Conservation (phyloP, 108 stramenopile species). For the Cyclotella kingstonii region DNA sequence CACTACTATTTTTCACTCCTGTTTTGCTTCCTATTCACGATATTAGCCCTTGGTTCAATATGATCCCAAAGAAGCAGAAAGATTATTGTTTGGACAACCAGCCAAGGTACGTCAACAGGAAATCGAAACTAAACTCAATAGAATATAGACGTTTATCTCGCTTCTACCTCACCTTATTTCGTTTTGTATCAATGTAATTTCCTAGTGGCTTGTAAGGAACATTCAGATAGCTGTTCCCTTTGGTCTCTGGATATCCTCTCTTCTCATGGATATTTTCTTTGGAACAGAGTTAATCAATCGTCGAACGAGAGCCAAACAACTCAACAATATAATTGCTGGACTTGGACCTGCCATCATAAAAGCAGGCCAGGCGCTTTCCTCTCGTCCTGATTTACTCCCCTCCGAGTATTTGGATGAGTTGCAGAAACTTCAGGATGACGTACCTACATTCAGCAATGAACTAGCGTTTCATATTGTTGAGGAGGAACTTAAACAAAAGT, state of each 20-base stretch:
- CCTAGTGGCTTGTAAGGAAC: constrained; percentile 92
- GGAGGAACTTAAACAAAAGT: constrained; percentile 75
- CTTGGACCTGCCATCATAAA: constrained; percentile 96
- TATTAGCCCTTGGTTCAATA: constrained; percentile 90
- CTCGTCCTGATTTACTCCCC: constrained; percentile 91
- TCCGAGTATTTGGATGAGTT: constrained; percentile 92
- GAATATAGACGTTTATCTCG: background rate
- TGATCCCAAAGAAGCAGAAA: constrained; percentile 81
- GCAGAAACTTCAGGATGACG: constrained; percentile 95
- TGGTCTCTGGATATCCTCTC: constrained; percentile 74
- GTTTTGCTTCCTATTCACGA: constrained; percentile 38
- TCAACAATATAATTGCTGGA: constrained; percentile 72
- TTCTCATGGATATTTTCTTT: constrained; percentile 70
- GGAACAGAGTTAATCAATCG: constrained; percentile 50
- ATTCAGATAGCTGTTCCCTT: constrained; percentile 90
- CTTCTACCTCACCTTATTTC: background rate
- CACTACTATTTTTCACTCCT: background rate
- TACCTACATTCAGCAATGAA: constrained; percentile 84
- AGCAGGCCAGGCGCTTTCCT: constrained; percentile 90
- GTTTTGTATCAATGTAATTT: too few relatives aligned
- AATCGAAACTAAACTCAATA: background rate
- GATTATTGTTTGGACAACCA: constrained; percentile 82
- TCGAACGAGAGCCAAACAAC: constrained; percentile 66
- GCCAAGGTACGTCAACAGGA: constrained; percentile 22
- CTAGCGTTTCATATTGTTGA: constrained; percentile 84